Evolutionary conservation across 2,329 filamentous ascomycete species (phyloP), one percentile per base, ranked within the genome.

Genomic region (Aspergillus brunneoviolaceus): DNA sequence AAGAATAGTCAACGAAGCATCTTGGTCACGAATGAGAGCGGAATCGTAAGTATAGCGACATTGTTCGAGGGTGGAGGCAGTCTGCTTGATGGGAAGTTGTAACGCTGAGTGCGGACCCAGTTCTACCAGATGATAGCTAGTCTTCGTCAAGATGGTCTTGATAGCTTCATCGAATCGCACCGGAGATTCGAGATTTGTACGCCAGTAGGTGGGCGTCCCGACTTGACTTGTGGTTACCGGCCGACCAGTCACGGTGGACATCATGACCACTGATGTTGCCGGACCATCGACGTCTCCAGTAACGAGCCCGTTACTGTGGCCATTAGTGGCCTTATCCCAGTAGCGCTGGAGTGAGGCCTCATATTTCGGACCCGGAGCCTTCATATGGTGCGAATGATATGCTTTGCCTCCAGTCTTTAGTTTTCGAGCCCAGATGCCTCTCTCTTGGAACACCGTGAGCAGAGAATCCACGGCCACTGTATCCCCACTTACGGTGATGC

Each of bases 401-500:
- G 27, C 27, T 27, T 27, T 27, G 7, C 27, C 1, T 9, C 27
- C 27, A 27, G 27, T 27, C 27, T 27, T 27, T 2, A 27, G 9
- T 9, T 27, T 27, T 27, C 27, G 27, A 27, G 27, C 27, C 27
- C 27, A 27, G 27, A 27, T 27, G 27, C 27, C 27, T 27, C 27
- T 27, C 27, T 27, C 27, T 9, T 27, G 27, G 27, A 27, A 27
- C 27, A 27, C 27, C 6, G 9, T 27, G 27, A 27, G 27, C 7
- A 27, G 27, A 27, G 27, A 27, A 27, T 27, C 27, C 7, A 27
- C 27, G 27, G 27, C 27, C 27, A 9, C 27, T 27, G 27, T 27
- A 27, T 63, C 54, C 2, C 69, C 69, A 19, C 65, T 68, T 7
- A 69, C n/a, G 2, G 69, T 70, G 29, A 66, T 52, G 35, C 63